Evolutionary conservation across 2,329 filamentous ascomycete genomes (phyloP).

Genomic region (Ophiostoma sp.): DNA sequence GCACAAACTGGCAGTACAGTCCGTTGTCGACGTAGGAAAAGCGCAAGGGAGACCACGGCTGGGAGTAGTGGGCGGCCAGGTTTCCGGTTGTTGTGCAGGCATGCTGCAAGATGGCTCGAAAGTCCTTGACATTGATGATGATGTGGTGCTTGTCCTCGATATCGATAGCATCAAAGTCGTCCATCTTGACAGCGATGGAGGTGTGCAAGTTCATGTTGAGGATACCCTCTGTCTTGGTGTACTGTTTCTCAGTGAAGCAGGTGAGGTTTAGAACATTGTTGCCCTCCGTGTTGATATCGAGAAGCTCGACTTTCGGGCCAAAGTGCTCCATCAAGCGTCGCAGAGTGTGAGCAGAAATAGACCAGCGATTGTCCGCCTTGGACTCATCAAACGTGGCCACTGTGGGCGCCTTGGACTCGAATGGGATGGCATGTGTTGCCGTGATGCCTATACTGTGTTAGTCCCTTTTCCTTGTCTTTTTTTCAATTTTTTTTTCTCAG

Average conservation of each 20-base stretch:
- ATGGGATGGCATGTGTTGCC: constrained; percentile 70
- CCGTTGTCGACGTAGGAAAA: constrained; percentile 65
- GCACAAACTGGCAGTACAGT: constrained; percentile 68
- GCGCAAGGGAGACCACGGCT: constrained; percentile 65
- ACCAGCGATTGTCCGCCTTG: constrained; percentile 64
- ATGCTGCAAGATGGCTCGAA: constrained; percentile 71
- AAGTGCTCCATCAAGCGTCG: constrained; percentile 76
- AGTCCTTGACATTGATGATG: constrained; percentile 77
- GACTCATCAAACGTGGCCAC: constrained; percentile 69
- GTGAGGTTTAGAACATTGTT: constrained; percentile 70
- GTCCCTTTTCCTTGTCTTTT: background rate
- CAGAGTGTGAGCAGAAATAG: constrained; percentile 63
- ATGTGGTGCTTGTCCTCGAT: constrained; percentile 73
- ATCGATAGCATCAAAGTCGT: constrained; percentile 70
- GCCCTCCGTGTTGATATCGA: constrained; percentile 70
- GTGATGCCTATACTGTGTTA: constrained; percentile 54
- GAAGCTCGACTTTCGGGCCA: constrained; percentile 71
- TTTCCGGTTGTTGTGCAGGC: constrained; percentile 64
- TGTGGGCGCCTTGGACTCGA: constrained; percentile 67
- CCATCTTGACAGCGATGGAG: constrained; percentile 68
- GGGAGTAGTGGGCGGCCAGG: constrained; percentile 64
- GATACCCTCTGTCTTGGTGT: constrained; percentile 60
- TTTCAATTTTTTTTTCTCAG: too few relatives aligned
- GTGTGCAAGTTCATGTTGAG: constrained; percentile 72
- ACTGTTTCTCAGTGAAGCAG: constrained; percentile 70